These are phyloP conservation scores for Lasiodiplodia hormozganensis DNA, from an alignment of 2,329 filamentous ascomycete genomes.

Conservation along the genomic window DNA sequence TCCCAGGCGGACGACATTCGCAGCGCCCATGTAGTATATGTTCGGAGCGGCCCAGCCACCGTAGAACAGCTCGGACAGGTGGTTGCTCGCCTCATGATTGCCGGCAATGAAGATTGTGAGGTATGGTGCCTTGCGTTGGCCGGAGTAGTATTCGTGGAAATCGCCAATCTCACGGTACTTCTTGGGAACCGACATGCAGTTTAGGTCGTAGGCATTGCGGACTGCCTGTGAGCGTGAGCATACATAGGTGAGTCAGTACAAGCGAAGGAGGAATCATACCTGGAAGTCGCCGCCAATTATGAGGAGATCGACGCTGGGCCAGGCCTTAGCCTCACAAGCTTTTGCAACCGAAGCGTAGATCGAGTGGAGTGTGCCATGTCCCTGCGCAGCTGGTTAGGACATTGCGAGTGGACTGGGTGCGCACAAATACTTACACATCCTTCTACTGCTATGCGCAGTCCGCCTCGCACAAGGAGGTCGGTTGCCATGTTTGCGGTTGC, in stretches of 20 bases:
- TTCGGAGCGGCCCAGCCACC: constrained; percentile 97
- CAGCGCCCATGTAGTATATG: constrained; percentile 95
- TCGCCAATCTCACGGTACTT: constrained; percentile 91
- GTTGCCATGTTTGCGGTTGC: not conserved
- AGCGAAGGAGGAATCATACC: constrained; percentile 51
- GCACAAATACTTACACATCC: constrained; percentile 72
- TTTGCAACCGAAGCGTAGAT: constrained; percentile 83
- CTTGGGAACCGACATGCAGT: constrained; percentile 84
- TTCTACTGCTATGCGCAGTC: constrained; percentile 78
- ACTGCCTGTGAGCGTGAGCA: constrained; percentile 65
- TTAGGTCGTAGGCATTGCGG: constrained; percentile 86
- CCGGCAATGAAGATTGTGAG: constrained; percentile 92
- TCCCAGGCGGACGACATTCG: constrained; percentile 85
- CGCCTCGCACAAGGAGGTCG: not conserved
- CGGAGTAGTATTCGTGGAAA: constrained; percentile 93
- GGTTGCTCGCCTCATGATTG: constrained; percentile 92
- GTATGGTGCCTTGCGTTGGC: constrained; percentile 77
- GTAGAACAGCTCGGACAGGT: constrained; percentile 92
- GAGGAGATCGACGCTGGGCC: constrained; percentile 80
- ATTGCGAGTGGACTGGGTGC: not conserved
- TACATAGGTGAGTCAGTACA: constrained; percentile 10
- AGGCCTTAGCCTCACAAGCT: constrained; percentile 73
- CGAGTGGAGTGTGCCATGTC: constrained; percentile 88
- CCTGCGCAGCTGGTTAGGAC: constrained; percentile 57
- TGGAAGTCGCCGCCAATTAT: constrained; percentile 98